These are phyloP conservation scores for Casaregolazyma suthepensis DNA, from an alignment of 1,139 yeast species.

Conservation along the genomic window DNA sequence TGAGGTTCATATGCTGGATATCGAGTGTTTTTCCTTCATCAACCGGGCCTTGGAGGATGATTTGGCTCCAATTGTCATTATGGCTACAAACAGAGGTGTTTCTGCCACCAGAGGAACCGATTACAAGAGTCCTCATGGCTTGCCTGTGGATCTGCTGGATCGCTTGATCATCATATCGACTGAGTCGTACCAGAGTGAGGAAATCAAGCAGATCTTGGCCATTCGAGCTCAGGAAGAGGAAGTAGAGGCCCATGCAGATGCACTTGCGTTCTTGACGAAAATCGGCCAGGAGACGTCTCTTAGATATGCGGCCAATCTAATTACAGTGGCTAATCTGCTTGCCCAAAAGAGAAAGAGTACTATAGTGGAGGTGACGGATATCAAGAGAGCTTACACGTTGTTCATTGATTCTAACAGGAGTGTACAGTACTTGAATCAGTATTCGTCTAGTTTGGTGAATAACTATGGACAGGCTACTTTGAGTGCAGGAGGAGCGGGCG, in stretches of 20 bases:
- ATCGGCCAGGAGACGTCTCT: slow-evolving; percentile 90
- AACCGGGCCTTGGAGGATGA: slow-evolving; percentile 97
- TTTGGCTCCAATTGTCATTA: slow-evolving; percentile 91
- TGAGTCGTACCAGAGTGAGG: slow-evolving; percentile 65
- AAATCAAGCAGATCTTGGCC: slow-evolving; percentile 75
- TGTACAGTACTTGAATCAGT: slow-evolving; percentile 40
- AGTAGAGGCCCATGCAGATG: slow-evolving; percentile 76
- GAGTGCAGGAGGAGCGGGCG: slow-evolving; percentile 11
- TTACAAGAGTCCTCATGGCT: slow-evolving; percentile 93
- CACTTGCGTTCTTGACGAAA: slow-evolving; percentile 82
- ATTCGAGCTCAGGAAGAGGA: slow-evolving; percentile 97
- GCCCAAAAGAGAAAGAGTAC: slow-evolving; percentile 71
- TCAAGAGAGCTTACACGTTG: slow-evolving; percentile 79
- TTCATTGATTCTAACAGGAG: slow-evolving; percentile 87
- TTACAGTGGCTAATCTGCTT: slow-evolving; percentile 81
- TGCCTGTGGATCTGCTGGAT: slow-evolving; percentile 91
- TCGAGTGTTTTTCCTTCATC: slow-evolving; percentile 91
- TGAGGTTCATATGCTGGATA: slow-evolving; percentile 98
- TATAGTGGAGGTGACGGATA: slow-evolving; percentile 71
- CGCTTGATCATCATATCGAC: slow-evolving; percentile 92
- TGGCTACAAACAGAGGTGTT: slow-evolving; percentile 97
- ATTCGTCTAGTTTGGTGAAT: slow-evolving; percentile 22
- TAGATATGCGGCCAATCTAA: slow-evolving; percentile 88
- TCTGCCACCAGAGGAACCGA: slow-evolving; percentile 89
- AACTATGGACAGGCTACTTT: slow-evolving; percentile 24